phyloP scores from a whole-genome alignment of 768 basidiomycete species.

The Suillus bovinus region DNA sequence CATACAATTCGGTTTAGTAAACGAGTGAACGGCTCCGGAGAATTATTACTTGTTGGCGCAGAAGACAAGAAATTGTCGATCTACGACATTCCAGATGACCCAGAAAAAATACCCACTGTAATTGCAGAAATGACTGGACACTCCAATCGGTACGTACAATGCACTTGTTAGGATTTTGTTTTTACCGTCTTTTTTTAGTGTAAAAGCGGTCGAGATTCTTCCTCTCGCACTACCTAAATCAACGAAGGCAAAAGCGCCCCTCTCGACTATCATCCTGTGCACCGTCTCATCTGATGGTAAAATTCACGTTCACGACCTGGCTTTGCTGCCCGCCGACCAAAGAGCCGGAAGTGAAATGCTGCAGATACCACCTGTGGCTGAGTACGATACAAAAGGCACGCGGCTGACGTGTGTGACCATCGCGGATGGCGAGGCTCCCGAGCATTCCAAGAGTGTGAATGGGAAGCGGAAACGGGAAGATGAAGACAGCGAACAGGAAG shows the following conservation, averaged over 20 bases:
- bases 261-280: slow-evolving; percentile 62
- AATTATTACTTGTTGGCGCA: slow-evolving; percentile 79
- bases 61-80: slow-evolving; percentile 89
- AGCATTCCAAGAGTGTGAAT: slow-evolving; percentile 17
- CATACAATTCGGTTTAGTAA: slow-evolving; percentile 81
- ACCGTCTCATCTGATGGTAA: slow-evolving; percentile 92
- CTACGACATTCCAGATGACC: slow-evolving; percentile 59
- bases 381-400: slow-evolving; percentile 84
- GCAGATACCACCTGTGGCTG: slow-evolving; percentile 55
- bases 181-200: slow-evolving; percentile 42
- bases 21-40: slow-evolving; percentile 53
- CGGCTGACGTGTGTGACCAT: slow-evolving; percentile 75
- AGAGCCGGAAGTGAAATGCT: slow-evolving; percentile 16
- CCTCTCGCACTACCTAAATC: slow-evolving; percentile 53
- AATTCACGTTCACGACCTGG: slow-evolving; percentile 75
- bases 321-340: slow-evolving; percentile 40
- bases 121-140: slow-evolving; percentile 80
- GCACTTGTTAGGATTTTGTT: not conserved
- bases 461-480: slow-evolving; percentile 41
- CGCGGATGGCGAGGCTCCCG: slow-evolving; percentile 48
- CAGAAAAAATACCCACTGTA: slow-evolving; percentile 49
- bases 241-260: slow-evolving; percentile 18
- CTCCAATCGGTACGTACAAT: slow-evolving; percentile 66
- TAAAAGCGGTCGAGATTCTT: slow-evolving; percentile 78
- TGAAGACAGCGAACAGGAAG: slow-evolving; percentile 35